These are phyloP conservation scores for Triticum timopheevii DNA, from an alignment of 176 grass and related monocot genomes.

Conservation along the genomic window DNA sequence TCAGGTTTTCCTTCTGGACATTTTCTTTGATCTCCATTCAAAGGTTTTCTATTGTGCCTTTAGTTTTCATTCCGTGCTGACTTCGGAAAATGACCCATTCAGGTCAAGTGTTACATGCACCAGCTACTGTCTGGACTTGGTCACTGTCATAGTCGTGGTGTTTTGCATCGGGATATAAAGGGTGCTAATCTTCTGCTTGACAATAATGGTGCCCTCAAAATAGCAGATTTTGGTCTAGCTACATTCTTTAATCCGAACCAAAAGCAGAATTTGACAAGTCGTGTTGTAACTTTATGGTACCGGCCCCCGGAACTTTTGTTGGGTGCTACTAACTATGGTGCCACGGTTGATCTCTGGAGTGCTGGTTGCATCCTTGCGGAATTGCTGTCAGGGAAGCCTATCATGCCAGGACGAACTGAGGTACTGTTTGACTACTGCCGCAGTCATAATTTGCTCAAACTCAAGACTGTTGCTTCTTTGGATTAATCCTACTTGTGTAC, in stretches of 20 bases:
- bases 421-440: conserved; percentile 40
- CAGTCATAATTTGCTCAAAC: neutral
- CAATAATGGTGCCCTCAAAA: conserved; percentile 94
- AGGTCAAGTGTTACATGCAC: conserved; percentile 99
- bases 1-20: conserved; percentile 59
- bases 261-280: conserved; percentile 90
- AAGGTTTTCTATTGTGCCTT: conserved; percentile 17
- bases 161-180: conserved; percentile 98
- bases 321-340: conserved; percentile 87
- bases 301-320: conserved; percentile 95
- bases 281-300: conserved; percentile 97
- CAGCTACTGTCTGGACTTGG: conserved; percentile 92
- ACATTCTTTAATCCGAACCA: conserved; percentile 94
- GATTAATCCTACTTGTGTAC: conserved; percentile 8
- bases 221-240: conserved; percentile 98
- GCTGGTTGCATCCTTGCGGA: conserved; percentile 96
- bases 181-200: conserved; percentile 91
- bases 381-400: conserved; percentile 90
- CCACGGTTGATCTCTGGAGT: conserved; percentile 94
- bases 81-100: conserved; percentile 39
- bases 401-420: conserved; percentile 99
- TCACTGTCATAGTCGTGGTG: conserved; percentile 82
- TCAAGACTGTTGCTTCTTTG: conserved; percentile 11
- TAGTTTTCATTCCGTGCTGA: conserved; percentile 20
- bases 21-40: conserved; percentile 7